Conservation (phyloP, 2,329 filamentous ascomycete species). For the Emergomyces pasteurianus region DNA sequence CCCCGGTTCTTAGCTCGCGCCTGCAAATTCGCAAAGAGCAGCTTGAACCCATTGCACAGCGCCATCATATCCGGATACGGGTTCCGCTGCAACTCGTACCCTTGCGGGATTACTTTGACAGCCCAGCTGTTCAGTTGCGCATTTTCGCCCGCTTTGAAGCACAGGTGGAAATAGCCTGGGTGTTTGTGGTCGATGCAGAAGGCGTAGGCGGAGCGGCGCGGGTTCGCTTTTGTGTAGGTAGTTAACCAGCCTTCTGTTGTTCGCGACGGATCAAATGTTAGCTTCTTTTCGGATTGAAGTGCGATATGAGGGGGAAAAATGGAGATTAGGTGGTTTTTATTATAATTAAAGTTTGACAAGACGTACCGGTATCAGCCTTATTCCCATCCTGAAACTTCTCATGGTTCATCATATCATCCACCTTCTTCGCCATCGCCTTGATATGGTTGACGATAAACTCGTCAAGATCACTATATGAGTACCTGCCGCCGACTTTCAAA, state of each 20-base stretch:
- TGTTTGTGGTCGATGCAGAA: constrained; percentile 91
- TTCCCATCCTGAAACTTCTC: constrained; percentile 85
- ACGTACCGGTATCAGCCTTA: constrained; percentile 72
- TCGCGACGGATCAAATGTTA: constrained; percentile 2
- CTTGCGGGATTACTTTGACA: constrained; percentile 84
- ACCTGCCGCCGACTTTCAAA: constrained; percentile 75
- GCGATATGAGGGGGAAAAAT: too few species aligned
- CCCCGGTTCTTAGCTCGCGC: constrained; percentile 6
- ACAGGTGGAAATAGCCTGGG: constrained; percentile 88
- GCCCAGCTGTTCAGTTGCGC: constrained; percentile 66
- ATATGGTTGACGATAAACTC: constrained; percentile 96
- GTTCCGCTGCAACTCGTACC: constrained; percentile 79
- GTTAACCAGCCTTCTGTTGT: constrained; percentile 79
- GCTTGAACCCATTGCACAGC: constrained; percentile 93
- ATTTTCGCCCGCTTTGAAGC: constrained; percentile 80
- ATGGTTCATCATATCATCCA: constrained; percentile 87
- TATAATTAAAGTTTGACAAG: too few species aligned
- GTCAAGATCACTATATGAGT: constrained; percentile 89
- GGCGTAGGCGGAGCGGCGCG: constrained; percentile 81
- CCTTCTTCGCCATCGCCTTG: constrained; percentile 95
- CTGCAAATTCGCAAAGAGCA: constrained; percentile 59
- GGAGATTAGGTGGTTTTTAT: too few species aligned
- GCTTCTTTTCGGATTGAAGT: not conserved
- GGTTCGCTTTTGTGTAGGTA: constrained; percentile 93
- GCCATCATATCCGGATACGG: constrained; percentile 91